Conservation (phyloP, 1,284 basidiomycete species). For the Leccinum insolens region DNA sequence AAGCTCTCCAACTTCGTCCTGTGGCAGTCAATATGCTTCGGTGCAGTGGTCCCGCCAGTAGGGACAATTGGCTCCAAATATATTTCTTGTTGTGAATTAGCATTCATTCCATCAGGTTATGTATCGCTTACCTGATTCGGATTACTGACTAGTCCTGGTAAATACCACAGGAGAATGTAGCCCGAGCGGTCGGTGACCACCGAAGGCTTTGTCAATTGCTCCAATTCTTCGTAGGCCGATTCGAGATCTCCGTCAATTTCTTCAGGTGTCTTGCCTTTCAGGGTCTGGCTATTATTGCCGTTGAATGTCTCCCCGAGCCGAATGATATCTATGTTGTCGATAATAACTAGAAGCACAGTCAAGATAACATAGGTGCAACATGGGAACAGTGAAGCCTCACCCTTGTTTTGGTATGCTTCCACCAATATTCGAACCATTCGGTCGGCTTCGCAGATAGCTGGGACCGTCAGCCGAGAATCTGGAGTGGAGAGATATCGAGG, state of each 20-base stretch:
- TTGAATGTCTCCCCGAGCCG: neutral
- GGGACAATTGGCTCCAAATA: too few species aligned
- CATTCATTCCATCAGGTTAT: too few species aligned
- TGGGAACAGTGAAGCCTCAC: neutral
- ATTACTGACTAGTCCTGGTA: too few species aligned
- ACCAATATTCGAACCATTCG: neutral
- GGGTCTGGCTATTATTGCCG: neutral
- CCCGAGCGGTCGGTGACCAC: neutral
- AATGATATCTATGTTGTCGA: neutral
- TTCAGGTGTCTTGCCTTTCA: neutral
- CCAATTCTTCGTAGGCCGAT: neutral
- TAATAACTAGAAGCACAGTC: neutral
- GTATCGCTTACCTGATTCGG: too few species aligned
- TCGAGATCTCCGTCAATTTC: neutral
- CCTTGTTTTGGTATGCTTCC: neutral
- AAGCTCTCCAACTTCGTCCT: too few species aligned
- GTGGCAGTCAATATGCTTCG: too few species aligned
- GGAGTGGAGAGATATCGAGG: neutral
- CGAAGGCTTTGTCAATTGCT: neutral
- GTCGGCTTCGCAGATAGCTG: neutral
- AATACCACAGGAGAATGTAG: too few species aligned
- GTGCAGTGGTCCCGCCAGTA: too few species aligned
- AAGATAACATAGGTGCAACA: neutral
- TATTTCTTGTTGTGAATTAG: too few species aligned
- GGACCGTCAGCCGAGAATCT: neutral